Evolutionary conservation across 164 flowering plant genomes (phyloP).

Genomic region (Tinospora cordifolia): DNA sequence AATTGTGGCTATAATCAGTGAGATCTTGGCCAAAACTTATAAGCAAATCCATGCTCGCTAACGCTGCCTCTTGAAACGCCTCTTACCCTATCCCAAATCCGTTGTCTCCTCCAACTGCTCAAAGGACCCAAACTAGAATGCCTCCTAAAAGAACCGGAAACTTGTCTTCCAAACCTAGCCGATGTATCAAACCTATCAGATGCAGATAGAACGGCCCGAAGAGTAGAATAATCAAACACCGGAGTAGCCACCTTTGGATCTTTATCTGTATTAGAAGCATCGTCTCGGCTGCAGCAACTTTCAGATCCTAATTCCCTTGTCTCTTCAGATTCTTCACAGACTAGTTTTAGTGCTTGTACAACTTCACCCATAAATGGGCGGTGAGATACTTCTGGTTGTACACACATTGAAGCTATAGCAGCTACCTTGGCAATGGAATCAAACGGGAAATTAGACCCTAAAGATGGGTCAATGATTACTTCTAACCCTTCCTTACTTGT

Average conservation of each 20-base stretch:
- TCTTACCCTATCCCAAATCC: slow-evolving; percentile 46
- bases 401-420: slow-evolving; percentile 97
- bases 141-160: slow-evolving; percentile 61
- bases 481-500: slow-evolving; percentile 69
- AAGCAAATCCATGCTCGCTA: slow-evolving; percentile 51
- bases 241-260: slow-evolving; percentile 29
- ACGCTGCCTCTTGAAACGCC: slow-evolving; percentile 43
- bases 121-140: slow-evolving; percentile 67
- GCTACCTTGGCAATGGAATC: slow-evolving; percentile 83
- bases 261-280: slow-evolving; percentile 32
- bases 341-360: slow-evolving; percentile 88
- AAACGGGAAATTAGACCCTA: slow-evolving; percentile 46
- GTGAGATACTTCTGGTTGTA: slow-evolving; percentile 91
- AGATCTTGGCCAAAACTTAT: slow-evolving; percentile 17
- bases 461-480: slow-evolving; percentile 47
- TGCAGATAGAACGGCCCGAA: slow-evolving; percentile 33
- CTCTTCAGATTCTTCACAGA: slow-evolving; percentile 67
- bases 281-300: slow-evolving; percentile 37
- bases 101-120: slow-evolving; percentile 33
- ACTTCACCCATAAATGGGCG: slow-evolving; percentile 99
- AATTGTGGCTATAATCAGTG: background rate
- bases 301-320: slow-evolving; percentile 37
- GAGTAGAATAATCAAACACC: slow-evolving; percentile 21
- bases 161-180: slow-evolving; percentile 25
- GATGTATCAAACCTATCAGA: slow-evolving; percentile 51